Conservation (phyloP, 345 rosid genomes). For the Populus davidiana region DNA sequence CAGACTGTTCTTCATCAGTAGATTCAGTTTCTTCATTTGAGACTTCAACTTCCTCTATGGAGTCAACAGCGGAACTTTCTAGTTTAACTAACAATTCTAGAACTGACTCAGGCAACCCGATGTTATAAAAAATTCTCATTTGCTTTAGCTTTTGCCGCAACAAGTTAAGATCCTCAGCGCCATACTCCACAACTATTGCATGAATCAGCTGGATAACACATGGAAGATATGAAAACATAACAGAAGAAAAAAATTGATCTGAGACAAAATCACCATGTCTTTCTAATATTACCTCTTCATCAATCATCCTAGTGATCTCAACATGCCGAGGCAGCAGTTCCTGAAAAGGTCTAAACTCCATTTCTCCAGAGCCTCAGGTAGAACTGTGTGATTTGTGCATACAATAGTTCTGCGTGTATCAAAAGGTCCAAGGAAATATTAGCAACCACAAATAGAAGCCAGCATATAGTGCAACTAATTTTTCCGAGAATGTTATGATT, state of each 20-base stretch:
- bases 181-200: conserved; percentile 39
- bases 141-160: conserved; percentile 41
- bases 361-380: conserved; percentile 57
- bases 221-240: neutral
- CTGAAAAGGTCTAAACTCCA: conserved; percentile 51
- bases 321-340: conserved; percentile 54
- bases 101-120: conserved; percentile 41
- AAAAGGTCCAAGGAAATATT: neutral
- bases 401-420: conserved; percentile 40
- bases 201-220: conserved; percentile 34
- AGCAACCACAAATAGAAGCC: neutral
- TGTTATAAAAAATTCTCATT: conserved; percentile 48
- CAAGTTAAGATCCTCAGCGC: conserved; percentile 37
- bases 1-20: conserved; percentile 22
- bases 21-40: conserved; percentile 19
- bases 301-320: conserved; percentile 45
- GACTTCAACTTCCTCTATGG: conserved; percentile 20
- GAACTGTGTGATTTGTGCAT: conserved; percentile 50
- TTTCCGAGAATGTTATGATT: neutral
- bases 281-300: conserved; percentile 37
- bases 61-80: conserved; percentile 18
- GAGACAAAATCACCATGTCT: neutral
- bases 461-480: neutral
- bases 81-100: conserved; percentile 23
- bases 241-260: neutral